Conservation (phyloP, 371 early-diverging fungal genomes). For the Saksenaea oblongispora region DNA sequence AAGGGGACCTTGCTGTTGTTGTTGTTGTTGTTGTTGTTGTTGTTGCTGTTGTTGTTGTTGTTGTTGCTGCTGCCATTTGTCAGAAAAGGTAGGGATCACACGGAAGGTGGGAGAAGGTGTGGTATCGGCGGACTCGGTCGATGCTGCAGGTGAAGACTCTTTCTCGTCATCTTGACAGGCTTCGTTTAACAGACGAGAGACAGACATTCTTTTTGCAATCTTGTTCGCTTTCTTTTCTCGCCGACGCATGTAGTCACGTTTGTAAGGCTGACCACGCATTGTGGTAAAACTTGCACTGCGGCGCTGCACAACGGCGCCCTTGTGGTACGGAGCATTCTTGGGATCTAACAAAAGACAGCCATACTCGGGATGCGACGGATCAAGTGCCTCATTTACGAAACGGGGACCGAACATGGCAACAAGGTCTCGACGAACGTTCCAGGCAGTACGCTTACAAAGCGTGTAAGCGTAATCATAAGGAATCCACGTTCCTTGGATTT, state of each 20-base stretch:
- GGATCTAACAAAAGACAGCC: slow-evolving; percentile 46
- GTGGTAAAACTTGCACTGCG: slow-evolving; percentile 16
- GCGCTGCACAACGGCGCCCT: slow-evolving; percentile 4
- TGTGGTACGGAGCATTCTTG: slow-evolving; percentile 16
- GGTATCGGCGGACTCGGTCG: slow-evolving; percentile 18
- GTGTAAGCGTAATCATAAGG: slow-evolving; percentile 60
- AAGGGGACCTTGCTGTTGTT: slow-evolving; percentile 2
- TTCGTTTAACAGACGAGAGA: slow-evolving; percentile 29
- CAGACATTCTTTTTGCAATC: slow-evolving; percentile 29
- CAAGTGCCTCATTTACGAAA: slow-evolving; percentile 53
- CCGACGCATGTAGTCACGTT: slow-evolving; percentile 11
- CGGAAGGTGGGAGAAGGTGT: slow-evolving; percentile 38
- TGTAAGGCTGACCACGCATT: slow-evolving; percentile 12
- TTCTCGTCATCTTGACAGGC: slow-evolving; percentile 5
- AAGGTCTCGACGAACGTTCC: slow-evolving; percentile 59
- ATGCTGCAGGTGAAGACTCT: not conserved
- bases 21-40: not conserved
- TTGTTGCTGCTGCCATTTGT: slow-evolving; percentile 9
- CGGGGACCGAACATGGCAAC: slow-evolving; percentile 63
- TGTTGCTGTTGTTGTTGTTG: slow-evolving; percentile 7
- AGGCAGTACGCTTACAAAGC: slow-evolving; percentile 59
- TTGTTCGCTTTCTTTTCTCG: slow-evolving; percentile 9
- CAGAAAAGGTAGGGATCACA: slow-evolving; percentile 27
- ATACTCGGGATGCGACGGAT: slow-evolving; percentile 54
- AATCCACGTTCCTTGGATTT: slow-evolving; percentile 78